Evolutionary conservation across 805 yeast genomes (phyloP).

Genomic region (Wickerhamiella qilinensis): DNA sequence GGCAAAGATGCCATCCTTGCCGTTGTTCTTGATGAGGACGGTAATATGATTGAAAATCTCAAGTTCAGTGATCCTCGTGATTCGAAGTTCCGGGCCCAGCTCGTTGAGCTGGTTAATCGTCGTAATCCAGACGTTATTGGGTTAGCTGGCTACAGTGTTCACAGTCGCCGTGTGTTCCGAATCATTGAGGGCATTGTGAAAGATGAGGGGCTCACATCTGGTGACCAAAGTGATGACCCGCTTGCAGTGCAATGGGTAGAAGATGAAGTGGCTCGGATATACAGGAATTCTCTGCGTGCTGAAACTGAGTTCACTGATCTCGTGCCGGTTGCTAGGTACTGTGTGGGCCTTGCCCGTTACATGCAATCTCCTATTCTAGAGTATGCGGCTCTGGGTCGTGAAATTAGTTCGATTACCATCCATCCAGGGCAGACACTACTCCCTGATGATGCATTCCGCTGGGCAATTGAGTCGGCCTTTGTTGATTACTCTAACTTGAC

Average conservation of each 20-base stretch:
- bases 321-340: constrained; percentile 63
- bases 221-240: constrained; percentile 22
- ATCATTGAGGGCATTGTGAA: constrained; percentile 38
- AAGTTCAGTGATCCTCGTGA: constrained; percentile 63
- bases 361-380: constrained; percentile 87
- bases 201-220: constrained; percentile 29
- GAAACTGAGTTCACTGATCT: constrained; percentile 68
- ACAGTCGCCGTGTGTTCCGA: constrained; percentile 40
- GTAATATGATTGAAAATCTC: constrained; percentile 57
- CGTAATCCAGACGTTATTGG: constrained; percentile 84
- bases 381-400: constrained; percentile 66
- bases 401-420: constrained; percentile 43
- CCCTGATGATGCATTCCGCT: constrained; percentile 42
- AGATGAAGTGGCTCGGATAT: constrained; percentile 86
- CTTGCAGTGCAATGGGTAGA: constrained; percentile 66
- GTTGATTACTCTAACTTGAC: constrained; percentile 84
- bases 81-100: constrained; percentile 47
- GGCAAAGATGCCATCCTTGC: constrained; percentile 77
- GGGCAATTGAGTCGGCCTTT: constrained; percentile 61
- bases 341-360: constrained; percentile 81
- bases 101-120: constrained; percentile 42
- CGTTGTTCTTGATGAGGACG: constrained; percentile 59
- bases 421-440: constrained; percentile 61
- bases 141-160: constrained; percentile 72
- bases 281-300: constrained; percentile 65